Evolutionary conservation across 768 basidiomycete genomes (phyloP).

Genomic region (Mycena crocata): DNA sequence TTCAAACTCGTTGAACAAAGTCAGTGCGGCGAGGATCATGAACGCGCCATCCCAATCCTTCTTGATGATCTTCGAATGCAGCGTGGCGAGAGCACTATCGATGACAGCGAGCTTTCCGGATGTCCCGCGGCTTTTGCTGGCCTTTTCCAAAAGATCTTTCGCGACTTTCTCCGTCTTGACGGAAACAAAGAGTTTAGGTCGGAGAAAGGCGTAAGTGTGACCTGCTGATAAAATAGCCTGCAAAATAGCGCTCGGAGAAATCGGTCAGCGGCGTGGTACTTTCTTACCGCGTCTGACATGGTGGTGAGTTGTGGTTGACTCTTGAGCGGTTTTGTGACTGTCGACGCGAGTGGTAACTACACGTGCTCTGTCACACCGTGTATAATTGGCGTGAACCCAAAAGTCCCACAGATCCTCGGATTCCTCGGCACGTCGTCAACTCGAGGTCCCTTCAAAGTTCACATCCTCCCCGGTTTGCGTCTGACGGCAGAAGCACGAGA

Average conservation of each 20-base stretch:
- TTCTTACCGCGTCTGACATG: not conserved
- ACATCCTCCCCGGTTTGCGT: too few species aligned
- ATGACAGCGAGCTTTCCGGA: conserved; percentile 51
- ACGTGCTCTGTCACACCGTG: too few species aligned
- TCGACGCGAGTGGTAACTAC: not conserved
- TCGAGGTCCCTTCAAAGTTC: too few species aligned
- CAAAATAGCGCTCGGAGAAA: not conserved
- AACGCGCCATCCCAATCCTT: conserved; percentile 49
- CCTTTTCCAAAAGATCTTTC: conserved; percentile 43
- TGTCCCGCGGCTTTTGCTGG: conserved; percentile 43
- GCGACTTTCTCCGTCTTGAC: conserved; percentile 41
- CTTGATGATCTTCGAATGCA: conserved; percentile 46
- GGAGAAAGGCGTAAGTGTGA: conserved; percentile 44
- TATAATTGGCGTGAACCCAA: too few species aligned
- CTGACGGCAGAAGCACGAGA: too few species aligned
- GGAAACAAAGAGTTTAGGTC: conserved; percentile 45
- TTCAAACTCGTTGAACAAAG: conserved; percentile 46
- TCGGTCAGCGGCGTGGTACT: not conserved
- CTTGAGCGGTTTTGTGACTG: not conserved
- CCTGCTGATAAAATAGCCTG: conserved; percentile 41
- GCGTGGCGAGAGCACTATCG: conserved; percentile 43
- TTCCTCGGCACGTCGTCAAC: too few species aligned
- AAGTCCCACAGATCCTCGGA: too few species aligned
- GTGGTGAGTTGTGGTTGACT: not conserved
- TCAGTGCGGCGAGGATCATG: conserved; percentile 47